Evolutionary conservation across 768 basidiomycete genomes (phyloP).

Genomic region (Hygrocybe coccinea): DNA sequence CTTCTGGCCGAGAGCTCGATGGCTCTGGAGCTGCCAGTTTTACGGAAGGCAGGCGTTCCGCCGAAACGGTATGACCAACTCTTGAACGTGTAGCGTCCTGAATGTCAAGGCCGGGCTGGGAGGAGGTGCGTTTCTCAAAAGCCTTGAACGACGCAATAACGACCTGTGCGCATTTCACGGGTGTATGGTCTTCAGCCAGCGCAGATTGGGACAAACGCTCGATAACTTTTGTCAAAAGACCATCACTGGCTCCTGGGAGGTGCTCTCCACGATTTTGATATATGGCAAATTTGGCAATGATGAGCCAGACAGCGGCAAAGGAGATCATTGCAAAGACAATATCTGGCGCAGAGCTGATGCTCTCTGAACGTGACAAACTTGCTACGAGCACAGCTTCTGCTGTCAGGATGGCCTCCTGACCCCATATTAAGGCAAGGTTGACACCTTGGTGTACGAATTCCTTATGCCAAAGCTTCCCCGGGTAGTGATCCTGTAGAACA

Average conservation of each 20-base stretch:
- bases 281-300: constrained; percentile 40
- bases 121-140: constrained; percentile 23
- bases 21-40: neutral
- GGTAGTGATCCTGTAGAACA: constrained; percentile 8
- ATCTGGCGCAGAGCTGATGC: constrained; percentile 40
- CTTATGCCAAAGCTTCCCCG: constrained; percentile 30
- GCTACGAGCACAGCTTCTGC: constrained; percentile 36
- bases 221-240: constrained; percentile 32
- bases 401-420: constrained; percentile 33
- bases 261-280: constrained; percentile 30
- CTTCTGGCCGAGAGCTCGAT: neutral
- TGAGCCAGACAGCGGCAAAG: constrained; percentile 41
- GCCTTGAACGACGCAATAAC: constrained; percentile 31
- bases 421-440: constrained; percentile 33
- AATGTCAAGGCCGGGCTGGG: constrained; percentile 14
- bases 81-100: constrained; percentile 14
- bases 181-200: constrained; percentile 35
- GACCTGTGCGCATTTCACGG: constrained; percentile 41
- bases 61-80: constrained; percentile 2
- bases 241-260: constrained; percentile 36
- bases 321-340: constrained; percentile 27
- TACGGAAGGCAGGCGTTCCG: neutral
- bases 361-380: constrained; percentile 30
- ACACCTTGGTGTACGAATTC: constrained; percentile 31
- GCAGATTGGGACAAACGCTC: constrained; percentile 33